A percentile compares a stretch with the other conserved stretches of the same genome.
Evolutionary conservation across 2,329 filamentous ascomycete species (phyloP).

Genomic region (Fusarium mangiferae): DNA sequence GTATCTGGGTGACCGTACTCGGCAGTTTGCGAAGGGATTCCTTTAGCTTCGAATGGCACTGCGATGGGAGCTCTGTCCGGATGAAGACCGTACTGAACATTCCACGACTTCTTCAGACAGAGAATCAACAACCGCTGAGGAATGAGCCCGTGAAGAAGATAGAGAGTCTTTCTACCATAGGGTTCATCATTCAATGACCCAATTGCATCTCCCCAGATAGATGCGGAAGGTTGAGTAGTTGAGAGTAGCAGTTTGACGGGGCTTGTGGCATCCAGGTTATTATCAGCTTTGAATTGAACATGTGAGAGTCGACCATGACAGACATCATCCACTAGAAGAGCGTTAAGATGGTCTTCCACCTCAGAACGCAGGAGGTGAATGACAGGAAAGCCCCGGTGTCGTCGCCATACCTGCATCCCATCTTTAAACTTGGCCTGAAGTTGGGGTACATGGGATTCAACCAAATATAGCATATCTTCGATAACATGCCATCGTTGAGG

Average conservation of each 20-base stretch:
- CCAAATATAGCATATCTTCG: conserved; percentile 54
- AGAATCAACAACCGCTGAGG: conserved; percentile 67
- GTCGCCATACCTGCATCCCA: conserved; percentile 59
- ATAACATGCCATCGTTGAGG: conserved; percentile 62
- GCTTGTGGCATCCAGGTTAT: background rate
- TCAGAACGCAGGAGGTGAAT: conserved; percentile 64
- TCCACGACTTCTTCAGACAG: conserved; percentile 71
- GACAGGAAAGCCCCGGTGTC: conserved; percentile 60
- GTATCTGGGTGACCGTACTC: conserved; percentile 78
- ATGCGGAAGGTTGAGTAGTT: background rate
- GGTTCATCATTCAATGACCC: conserved; percentile 50
- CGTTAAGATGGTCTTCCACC: conserved; percentile 57
- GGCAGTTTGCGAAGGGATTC: conserved; percentile 67
- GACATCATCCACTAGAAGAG: conserved; percentile 54
- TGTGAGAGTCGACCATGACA: conserved; percentile 43
- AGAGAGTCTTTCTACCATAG: conserved; percentile 47
- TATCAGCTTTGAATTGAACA: conserved; percentile 10
- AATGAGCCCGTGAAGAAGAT: conserved; percentile 71
- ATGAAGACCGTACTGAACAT: conserved; percentile 72
- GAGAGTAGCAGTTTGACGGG: background rate
- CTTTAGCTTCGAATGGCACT: conserved; percentile 75
- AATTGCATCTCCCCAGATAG: background rate
- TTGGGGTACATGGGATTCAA: conserved; percentile 50
- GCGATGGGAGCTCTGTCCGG: conserved; percentile 67
- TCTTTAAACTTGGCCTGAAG: conserved; percentile 53